phyloP scores from a whole-genome alignment of 306 rosid genomes.

The Trichosanthes cucumerina region DNA sequence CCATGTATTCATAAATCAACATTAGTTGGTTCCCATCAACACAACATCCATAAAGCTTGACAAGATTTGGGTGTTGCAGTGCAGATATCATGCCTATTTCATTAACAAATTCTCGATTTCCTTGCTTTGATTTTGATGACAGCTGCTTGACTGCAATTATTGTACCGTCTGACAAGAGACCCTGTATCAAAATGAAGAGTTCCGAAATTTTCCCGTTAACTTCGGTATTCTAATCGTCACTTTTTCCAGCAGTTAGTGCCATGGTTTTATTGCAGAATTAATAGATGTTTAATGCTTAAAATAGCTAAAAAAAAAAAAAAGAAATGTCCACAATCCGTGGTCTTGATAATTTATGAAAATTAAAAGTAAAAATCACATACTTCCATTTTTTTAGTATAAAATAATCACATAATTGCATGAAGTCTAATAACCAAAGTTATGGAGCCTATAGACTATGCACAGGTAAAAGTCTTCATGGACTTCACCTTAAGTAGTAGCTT shows the following conservation, averaged over 20 bases:
- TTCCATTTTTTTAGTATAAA: too few relatives aligned
- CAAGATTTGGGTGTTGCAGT: constrained; percentile 89
- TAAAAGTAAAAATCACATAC: background rate
- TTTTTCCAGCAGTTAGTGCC: background rate
- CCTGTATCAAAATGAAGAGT: constrained; percentile 38
- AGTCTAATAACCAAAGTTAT: background rate
- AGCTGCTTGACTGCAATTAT: constrained; percentile 87
- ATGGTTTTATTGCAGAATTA: background rate
- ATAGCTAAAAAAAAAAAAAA: background rate
- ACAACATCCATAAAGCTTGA: constrained; percentile 88
- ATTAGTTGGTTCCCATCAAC: constrained; percentile 79
- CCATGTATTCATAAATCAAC: constrained; percentile 84
- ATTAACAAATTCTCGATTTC: constrained; percentile 88
- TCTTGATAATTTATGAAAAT: background rate
- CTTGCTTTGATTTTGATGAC: constrained; percentile 89
- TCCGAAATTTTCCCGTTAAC: background rate
- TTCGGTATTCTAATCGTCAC: background rate
- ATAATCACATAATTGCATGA: background rate
- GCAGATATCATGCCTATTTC: constrained; percentile 96
- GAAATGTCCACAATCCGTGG: background rate
- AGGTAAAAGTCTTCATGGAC: background rate
- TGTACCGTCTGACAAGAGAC: constrained; percentile 70
- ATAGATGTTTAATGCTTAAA: background rate
- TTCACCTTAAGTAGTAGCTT: background rate
- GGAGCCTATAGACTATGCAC: background rate